Evolutionary conservation across 2,329 filamentous ascomycete genomes (phyloP), one percentile per base, ranked within the genome.

Genomic region (Lachnellula subtilissima): DNA sequence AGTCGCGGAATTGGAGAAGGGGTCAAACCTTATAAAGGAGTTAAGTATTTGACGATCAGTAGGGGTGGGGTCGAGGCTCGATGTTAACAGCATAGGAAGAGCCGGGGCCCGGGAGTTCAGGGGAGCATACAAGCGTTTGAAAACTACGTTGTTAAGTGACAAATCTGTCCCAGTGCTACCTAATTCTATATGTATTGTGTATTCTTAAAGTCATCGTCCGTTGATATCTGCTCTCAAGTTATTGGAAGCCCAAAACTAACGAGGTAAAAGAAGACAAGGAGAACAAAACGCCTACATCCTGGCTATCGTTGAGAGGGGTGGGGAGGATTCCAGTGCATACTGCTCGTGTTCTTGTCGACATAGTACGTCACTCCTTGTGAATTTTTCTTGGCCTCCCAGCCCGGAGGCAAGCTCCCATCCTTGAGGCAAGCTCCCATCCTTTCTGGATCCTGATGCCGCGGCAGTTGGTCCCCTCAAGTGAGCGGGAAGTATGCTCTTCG

Each of bases 21-120:
- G 2, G 85, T 97, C 40, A 95, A 91, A 74, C 94, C 94, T 23
- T 97, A 96, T 74, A 99, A 97, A 75, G 94, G 94, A 1, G 94
- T 99, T 63, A 99, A 99, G 74, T 99, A 99, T 73, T 71, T 99
- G 65, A 97, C 92, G 15, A 77, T 87, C 49, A 87, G 84, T 67
- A 83, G 83, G 60, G 79, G 80, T 14, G 84, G 84, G 22, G 76
- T 87, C 43, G 84, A 87, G 71, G 78, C 85, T 63, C 75, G 84
- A 64, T 86, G 84, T 68, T 71, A 49, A 61, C 39, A 51, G 46
- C 43, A 49, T 47, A 40, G 49, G 36, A 50, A 40, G 35, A 17
- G 19, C 8, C 22, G 17, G 22, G 22, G 3, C 22, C 22, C 22
- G 4, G 37, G 49, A 28, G 37, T 51, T 28, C 28, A 22, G 23